Evolutionary conservation across 306 rosid genomes (phyloP).

Genomic region (Oemleria cerasiformis): DNA sequence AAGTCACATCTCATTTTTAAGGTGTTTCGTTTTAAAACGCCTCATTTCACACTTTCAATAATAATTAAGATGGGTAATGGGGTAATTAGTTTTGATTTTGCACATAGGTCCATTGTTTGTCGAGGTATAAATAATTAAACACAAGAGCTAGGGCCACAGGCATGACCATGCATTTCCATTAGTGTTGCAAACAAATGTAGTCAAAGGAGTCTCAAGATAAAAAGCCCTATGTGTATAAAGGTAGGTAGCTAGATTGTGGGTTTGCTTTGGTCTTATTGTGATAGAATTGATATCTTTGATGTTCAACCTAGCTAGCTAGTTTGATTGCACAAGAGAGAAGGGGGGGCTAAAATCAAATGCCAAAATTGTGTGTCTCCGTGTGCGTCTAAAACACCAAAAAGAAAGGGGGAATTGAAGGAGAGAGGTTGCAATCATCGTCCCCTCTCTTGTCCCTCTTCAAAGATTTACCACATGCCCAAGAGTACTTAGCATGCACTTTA

Average conservation of each 20-base stretch:
- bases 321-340: not conserved
- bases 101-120: too few relatives aligned
- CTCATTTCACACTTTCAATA: too few relatives aligned
- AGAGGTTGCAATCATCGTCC: slow-evolving; percentile 12
- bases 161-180: not conserved
- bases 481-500: not conserved
- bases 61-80: too few relatives aligned
- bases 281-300: not conserved
- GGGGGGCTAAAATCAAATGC: slow-evolving; percentile 8
- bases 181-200: not conserved
- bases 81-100: too few relatives aligned
- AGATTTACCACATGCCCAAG: not conserved
- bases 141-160: not conserved
- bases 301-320: not conserved
- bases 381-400: slow-evolving; percentile 15
- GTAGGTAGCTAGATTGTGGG: not conserved
- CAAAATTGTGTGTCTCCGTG: slow-evolving; percentile 4
- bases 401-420: not conserved
- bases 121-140: not conserved
- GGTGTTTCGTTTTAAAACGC: too few relatives aligned
- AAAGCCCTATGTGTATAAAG: not conserved
- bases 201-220: not conserved
- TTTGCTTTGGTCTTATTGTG: not conserved
- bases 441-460: not conserved
- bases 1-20: too few relatives aligned